These are phyloP conservation scores for Epichloe brachyelytri DNA, from an alignment of 2,329 filamentous ascomycete species.

Conservation along the genomic window DNA sequence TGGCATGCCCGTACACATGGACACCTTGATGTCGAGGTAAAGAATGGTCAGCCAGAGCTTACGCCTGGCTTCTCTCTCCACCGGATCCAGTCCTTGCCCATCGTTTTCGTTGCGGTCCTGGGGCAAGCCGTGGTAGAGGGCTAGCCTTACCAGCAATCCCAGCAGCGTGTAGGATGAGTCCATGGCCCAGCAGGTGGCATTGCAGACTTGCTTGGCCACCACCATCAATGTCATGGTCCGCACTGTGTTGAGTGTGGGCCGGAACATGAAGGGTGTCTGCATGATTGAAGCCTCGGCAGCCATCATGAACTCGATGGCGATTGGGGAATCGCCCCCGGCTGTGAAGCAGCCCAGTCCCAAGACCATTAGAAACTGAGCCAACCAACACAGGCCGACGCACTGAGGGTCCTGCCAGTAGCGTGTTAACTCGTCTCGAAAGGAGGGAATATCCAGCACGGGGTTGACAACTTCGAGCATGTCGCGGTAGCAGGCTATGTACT, in stretches of 20 bases:
- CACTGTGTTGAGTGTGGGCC: conserved; percentile 20
- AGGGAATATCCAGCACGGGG: conserved; percentile 19
- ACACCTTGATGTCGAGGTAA: conserved; percentile 23
- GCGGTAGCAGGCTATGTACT: conserved; percentile 18
- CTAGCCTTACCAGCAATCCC: conserved; percentile 20
- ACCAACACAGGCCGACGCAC: conserved; percentile 18
- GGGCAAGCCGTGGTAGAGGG: conserved; percentile 22
- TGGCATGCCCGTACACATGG: conserved; percentile 23
- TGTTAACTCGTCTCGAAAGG: conserved; percentile 18
- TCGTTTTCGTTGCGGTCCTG: conserved; percentile 16
- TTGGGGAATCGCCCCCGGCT: conserved; percentile 17
- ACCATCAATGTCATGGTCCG: conserved; percentile 20
- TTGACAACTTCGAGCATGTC: conserved; percentile 21
- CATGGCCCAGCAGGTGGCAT: conserved; percentile 24
- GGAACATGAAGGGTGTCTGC: conserved; percentile 26
- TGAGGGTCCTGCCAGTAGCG: conserved; percentile 21
- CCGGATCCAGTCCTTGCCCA: conserved; percentile 12
- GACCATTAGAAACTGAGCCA: conserved; percentile 23
- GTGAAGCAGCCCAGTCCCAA: conserved; percentile 22
- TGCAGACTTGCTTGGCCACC: conserved; percentile 24
- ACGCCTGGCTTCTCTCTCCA: conserved; percentile 16
- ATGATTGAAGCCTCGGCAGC: conserved; percentile 24
- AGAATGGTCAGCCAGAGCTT: conserved; percentile 24
- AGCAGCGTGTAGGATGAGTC: conserved; percentile 24
- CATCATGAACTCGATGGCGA: conserved; percentile 23